Conservation (phyloP, 2,329 filamentous ascomycete genomes). For the Colletotrichum scovillei region DNA sequence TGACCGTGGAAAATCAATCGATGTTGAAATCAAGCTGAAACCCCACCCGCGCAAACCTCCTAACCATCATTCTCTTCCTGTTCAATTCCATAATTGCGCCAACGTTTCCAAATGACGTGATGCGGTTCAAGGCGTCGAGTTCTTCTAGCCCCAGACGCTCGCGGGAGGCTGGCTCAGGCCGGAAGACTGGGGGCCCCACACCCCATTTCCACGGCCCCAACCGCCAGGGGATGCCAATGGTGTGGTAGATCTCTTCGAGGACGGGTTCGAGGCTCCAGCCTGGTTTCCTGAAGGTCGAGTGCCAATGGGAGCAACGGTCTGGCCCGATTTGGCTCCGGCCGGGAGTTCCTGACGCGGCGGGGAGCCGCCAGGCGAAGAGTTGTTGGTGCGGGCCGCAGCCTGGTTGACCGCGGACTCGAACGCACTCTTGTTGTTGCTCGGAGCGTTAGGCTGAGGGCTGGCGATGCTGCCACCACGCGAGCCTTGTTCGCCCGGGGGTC, state of each 20-base stretch:
- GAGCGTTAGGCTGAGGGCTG: conserved; percentile 79
- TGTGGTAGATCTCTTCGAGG: conserved; percentile 84
- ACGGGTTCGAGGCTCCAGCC: conserved; percentile 56
- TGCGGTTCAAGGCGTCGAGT: background rate
- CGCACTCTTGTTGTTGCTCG: conserved; percentile 62
- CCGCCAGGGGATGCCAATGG: conserved; percentile 88
- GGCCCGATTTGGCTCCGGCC: conserved; percentile 63
- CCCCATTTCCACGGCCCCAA: conserved; percentile 84
- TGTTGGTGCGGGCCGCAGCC: conserved; percentile 82
- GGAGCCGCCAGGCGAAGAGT: conserved; percentile 84
- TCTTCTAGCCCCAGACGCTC: conserved; percentile 86
- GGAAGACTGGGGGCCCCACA: conserved; percentile 83
- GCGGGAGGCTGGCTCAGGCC: conserved; percentile 83
- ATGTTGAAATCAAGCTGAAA: conserved; percentile 34
- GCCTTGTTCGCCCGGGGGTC: conserved; percentile 63
- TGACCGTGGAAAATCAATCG: conserved; percentile 32
- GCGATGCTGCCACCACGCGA: conserved; percentile 86
- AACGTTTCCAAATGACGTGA: background rate
- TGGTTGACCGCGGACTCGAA: conserved; percentile 75
- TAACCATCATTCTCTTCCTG: conserved; percentile 1
- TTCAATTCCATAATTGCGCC: conserved; percentile 13
- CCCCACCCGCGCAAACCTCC: conserved; percentile 21
- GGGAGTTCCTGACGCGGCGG: conserved; percentile 76
- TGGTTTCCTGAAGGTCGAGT: conserved; percentile 79
- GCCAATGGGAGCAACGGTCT: conserved; percentile 89